A percentile compares a stretch with the other conserved stretches of the same genome.
Evolutionary conservation across 306 rosid genomes (phyloP).

Genomic region (Arachis stenosperma): DNA sequence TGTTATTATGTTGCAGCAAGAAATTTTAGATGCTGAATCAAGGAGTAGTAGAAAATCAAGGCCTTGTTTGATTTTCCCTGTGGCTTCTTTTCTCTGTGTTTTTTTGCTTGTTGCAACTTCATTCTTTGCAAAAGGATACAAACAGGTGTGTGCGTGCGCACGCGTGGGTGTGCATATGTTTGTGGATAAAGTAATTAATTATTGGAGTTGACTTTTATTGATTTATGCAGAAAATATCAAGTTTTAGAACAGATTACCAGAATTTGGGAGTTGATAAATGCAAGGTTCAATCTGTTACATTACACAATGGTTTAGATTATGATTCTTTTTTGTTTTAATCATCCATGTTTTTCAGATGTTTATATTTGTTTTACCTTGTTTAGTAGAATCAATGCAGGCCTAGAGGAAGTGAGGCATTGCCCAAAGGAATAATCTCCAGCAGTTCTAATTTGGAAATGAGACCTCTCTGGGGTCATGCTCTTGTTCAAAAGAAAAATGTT

Average conservation of each 20-base stretch:
- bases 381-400: conserved; percentile 62
- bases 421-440: conserved; percentile 61
- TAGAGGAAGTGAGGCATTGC: conserved; percentile 63
- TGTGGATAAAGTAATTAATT: background rate
- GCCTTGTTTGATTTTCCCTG: conserved; percentile 48
- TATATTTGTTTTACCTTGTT: conserved; percentile 36
- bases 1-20: conserved; percentile 39
- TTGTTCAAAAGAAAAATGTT: background rate
- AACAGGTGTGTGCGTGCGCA: conserved; percentile 47
- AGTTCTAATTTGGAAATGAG: conserved; percentile 65
- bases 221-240: conserved; percentile 43
- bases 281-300: conserved; percentile 42
- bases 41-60: conserved; percentile 47
- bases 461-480: conserved; percentile 54
- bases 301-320: background rate
- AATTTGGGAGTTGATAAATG: conserved; percentile 46
- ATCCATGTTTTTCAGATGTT: conserved; percentile 3
- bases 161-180: background rate
- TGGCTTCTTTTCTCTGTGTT: conserved; percentile 55
- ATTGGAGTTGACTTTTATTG: conserved; percentile 1
- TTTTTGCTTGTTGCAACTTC: conserved; percentile 47
- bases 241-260: conserved; percentile 47
- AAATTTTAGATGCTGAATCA: conserved; percentile 41
- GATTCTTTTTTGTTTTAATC: background rate
- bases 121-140: conserved; percentile 48